Evolutionary conservation across 208 protist genomes (phyloP), one percentile per base, ranked within the genome.

Genomic region (Angomonas desouzai): DNA sequence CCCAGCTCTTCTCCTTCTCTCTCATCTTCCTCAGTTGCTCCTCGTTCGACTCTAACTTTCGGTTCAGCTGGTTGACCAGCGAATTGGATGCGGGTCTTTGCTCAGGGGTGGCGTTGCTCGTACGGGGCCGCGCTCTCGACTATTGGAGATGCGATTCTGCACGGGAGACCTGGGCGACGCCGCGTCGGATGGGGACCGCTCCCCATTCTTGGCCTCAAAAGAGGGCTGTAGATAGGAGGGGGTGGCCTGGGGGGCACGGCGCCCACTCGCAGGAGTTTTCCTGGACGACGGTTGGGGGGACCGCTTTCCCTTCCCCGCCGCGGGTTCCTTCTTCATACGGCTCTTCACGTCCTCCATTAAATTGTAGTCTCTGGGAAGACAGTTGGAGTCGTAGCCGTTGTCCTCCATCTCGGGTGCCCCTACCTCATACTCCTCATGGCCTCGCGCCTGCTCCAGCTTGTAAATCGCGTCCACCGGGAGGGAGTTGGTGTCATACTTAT

Each of bases 1-100:
- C 83, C 89, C 89, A 94, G 33, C 80, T 79, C 48, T 70, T 67
- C 61, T 95, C 89, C 68, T 91, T 88, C 72, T 89, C 74, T 36
- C 70, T 56, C 74, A 92, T 77, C 66, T 79, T 85, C 2, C 74
- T 67, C 68, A 90, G 75, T 74, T 70, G 56, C 36, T 68, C 62
- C 2, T 83, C 66, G 20, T 74, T 67, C 3, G 68, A 68, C 48
- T 81, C 75, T 45, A 88, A 43, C 55, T 85, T 48, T 40, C 77
- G 68, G 55, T 84, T 67, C 32, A 88, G 66, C 0, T 56, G 23
- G 13, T 57, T 34, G 16, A 57, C 20, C 10, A 57, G 51, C 13
- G 51, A 29, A 23, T 51, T 51, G 45, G 45, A 51, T 4, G 45
- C 45, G 18, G 45, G 45, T 51, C 45, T 40, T 40, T 40, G 45